Evolutionary conservation across 768 basidiomycete species (phyloP), one percentile per base, ranked within the genome.

Genomic region (Amanita inopinata): DNA sequence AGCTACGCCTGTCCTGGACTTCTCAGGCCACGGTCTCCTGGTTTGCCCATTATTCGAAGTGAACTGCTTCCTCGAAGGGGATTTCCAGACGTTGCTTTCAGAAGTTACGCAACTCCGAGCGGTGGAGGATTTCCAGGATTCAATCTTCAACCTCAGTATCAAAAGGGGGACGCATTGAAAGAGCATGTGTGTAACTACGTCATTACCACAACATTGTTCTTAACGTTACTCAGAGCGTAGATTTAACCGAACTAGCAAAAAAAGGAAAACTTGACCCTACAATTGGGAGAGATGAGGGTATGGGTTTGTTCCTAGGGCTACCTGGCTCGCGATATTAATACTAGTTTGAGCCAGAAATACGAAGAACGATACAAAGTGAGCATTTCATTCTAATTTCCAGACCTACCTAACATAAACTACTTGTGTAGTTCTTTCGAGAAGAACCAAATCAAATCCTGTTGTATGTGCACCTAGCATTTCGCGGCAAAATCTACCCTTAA

Each of bases 391-490:
- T 23, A 5, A 8, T 18, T 1, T 24, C 14, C 23, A 23, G 4
- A 30, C 17, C 4, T 14, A 33, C 4, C n/a, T 1, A 27, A 30
- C 22, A 31, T 34, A 46, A 9, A 33, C 23, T 15, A 2, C 5
- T 30, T 20, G 19, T 1, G 2, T 45, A 88, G 86, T 93, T 53
- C 66, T 93, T 6, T 91, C 87, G 18, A 70, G 90, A 32, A 62
- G 92, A 53, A 94, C 91, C 2, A 96, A 96, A 60, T 88, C 85
- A 5, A 93, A 94, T 53, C 91, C 90, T 3, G 88, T 93, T 50
- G 85, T 80, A 60, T 38, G 79, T 63, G 11, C n/a, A n/a, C 1
- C n/a, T n/a, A n/a, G n/a, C n/a, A n/a, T n/a, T n/a, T n/a, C n/a
- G n/a, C n/a, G n/a, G n/a, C n/a, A n/a, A n/a, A n/a, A n/a, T n/a